Evolutionary conservation across 768 basidiomycete species (phyloP).

Genomic region (Auriscalpium orientale): DNA sequence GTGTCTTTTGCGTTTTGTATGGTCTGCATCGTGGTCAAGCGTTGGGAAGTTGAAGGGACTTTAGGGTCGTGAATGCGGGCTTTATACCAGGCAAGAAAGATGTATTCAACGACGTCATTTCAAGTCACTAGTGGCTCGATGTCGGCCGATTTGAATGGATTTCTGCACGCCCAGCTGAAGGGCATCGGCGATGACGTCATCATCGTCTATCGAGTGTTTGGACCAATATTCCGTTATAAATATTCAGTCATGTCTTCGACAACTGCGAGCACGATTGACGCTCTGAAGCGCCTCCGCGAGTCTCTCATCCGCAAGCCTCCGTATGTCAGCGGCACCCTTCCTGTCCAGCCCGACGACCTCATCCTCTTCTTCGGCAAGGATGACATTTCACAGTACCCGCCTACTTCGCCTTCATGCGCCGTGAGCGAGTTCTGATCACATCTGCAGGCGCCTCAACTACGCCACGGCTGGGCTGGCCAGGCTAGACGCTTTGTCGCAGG

Average conservation of each 20-base stretch:
- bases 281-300: background rate
- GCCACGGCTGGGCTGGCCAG: background rate
- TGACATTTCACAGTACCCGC: background rate
- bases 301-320: slow-evolving; percentile 4
- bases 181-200: no score
- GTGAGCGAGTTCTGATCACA: background rate
- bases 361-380: slow-evolving; percentile 8
- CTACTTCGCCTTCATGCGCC: no score
- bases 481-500: slow-evolving; percentile 21
- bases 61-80: no score
- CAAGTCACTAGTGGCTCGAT: no score
- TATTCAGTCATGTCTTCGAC: no score
- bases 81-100: no score
- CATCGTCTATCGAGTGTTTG: no score
- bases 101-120: no score
- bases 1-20: background rate
- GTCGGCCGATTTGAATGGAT: no score
- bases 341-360: slow-evolving; percentile 1
- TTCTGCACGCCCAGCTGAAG: no score
- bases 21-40: background rate
- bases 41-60: background rate
- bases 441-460: slow-evolving; percentile 9
- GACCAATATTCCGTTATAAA: no score
- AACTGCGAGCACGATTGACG: background rate
- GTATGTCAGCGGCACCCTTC: slow-evolving; percentile 4